These are phyloP conservation scores for Amaranthus tricolor DNA, from an alignment of 179 eudicot genomes.

Conservation along the genomic window DNA sequence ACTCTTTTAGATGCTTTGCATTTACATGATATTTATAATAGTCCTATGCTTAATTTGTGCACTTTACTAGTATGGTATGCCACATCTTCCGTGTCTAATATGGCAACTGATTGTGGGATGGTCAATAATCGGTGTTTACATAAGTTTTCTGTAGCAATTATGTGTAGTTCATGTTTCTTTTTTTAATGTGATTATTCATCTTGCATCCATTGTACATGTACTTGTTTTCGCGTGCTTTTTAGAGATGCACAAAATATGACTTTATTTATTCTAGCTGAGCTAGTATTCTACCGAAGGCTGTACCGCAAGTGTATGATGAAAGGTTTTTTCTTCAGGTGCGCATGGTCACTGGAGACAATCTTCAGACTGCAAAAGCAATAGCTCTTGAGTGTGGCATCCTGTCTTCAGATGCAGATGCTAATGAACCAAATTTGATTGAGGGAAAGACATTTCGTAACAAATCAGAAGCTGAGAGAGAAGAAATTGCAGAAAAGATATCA, in stretches of 20 bases:
- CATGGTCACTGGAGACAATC: conserved; percentile 96
- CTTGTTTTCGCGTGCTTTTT: background rate
- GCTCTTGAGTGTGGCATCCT: conserved; percentile 97
- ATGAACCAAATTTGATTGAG: conserved; percentile 76
- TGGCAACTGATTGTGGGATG: background rate
- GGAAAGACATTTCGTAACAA: conserved; percentile 71
- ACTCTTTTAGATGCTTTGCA: too few relatives aligned
- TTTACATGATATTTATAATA: background rate
- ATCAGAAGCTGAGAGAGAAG: conserved; percentile 57
- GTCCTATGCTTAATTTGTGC: background rate
- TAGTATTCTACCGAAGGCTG: background rate
- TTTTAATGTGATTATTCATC: background rate
- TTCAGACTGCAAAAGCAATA: conserved; percentile 87
- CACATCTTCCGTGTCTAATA: background rate
- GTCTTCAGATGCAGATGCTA: conserved; percentile 69
- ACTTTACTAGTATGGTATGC: background rate
- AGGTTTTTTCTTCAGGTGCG: conserved; percentile 55
- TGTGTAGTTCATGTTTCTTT: background rate
- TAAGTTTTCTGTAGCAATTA: background rate
- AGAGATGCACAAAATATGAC: background rate
- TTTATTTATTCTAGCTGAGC: background rate
- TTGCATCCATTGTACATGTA: background rate
- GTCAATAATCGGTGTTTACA: background rate
- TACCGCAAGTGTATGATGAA: background rate
- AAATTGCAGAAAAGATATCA: conserved; percentile 71